phyloP scores from a whole-genome alignment of 129 eudicot genomes.

The Erigeron canadensis region DNA sequence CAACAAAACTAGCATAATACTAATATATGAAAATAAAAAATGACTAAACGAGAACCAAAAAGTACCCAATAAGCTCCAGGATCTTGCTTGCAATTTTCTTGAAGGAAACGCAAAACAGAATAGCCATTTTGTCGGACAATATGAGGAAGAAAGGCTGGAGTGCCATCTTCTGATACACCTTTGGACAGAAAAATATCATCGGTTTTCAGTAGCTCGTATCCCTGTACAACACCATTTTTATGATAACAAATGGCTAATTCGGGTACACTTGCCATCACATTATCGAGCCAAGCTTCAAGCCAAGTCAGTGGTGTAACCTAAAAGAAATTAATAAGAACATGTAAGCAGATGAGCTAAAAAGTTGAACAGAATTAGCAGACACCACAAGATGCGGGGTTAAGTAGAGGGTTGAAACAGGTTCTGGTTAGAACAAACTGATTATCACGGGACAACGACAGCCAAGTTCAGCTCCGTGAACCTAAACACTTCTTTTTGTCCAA shows the following conservation, averaged over 20 bases:
- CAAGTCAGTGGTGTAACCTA: constrained; percentile 93
- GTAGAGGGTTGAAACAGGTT: background rate
- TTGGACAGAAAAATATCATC: constrained; percentile 85
- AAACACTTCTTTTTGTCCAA: background rate
- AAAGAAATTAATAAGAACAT: constrained; percentile 9
- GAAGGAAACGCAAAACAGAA: constrained; percentile 85
- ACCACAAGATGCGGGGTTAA: background rate
- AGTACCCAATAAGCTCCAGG: constrained; percentile 99
- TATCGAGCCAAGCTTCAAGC: constrained; percentile 99
- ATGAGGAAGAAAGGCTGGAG: constrained; percentile 94
- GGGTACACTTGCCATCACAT: constrained; percentile 98
- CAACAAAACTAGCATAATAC: constrained; percentile 17
- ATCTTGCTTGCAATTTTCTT: constrained; percentile 97
- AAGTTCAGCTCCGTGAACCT: background rate
- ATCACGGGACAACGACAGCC: background rate
- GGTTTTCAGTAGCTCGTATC: constrained; percentile 92
- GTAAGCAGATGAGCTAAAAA: background rate
- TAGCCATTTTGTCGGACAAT: constrained; percentile 92
- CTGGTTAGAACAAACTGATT: background rate
- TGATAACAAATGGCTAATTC: constrained; percentile 98
- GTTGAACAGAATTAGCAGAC: background rate
- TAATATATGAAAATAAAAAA: background rate
- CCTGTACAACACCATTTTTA: constrained; percentile 95
- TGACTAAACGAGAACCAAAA: background rate
- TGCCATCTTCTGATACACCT: constrained; percentile 94